Percentiles rank a stretch among this genome's conserved stretches.
These are phyloP conservation scores for Saksenaea vasiformis DNA, from an alignment of 371 early-diverging fungal genomes.

Conservation along the genomic window DNA sequence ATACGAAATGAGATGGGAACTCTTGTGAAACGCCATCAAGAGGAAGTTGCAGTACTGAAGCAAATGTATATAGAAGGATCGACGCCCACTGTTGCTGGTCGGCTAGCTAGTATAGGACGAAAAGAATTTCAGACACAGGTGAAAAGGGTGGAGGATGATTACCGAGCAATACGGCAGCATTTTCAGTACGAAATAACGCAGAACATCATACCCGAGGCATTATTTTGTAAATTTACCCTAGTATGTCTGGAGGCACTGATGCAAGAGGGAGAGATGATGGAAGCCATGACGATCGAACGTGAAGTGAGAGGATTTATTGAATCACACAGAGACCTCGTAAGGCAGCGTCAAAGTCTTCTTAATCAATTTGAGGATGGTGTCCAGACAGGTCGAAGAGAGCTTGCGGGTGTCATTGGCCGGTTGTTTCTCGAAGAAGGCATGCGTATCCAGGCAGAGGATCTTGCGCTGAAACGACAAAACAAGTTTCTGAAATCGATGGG, in stretches of 20 bases:
- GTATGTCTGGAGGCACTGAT: conserved; percentile 68
- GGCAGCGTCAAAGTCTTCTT: conserved; percentile 56
- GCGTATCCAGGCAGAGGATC: conserved; percentile 67
- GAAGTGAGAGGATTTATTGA: conserved; percentile 51
- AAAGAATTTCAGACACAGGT: conserved; percentile 70
- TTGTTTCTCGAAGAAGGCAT: conserved; percentile 74
- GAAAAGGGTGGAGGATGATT: conserved; percentile 57
- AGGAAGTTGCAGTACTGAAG: conserved; percentile 45
- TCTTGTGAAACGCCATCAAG: conserved; percentile 33
- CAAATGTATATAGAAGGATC: conserved; percentile 52
- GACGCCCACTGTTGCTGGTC: conserved; percentile 47
- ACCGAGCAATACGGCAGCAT: conserved; percentile 26
- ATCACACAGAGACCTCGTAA: conserved; percentile 49
- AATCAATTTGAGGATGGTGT: conserved; percentile 70
- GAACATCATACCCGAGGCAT: conserved; percentile 30
- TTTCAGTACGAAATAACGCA: conserved; percentile 25
- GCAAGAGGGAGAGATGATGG: conserved; percentile 73
- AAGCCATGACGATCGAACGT: conserved; percentile 53
- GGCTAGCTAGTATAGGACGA: conserved; percentile 62
- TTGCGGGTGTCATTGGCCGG: conserved; percentile 71
- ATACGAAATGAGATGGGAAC: conserved; percentile 29
- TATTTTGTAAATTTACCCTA: conserved; percentile 33
- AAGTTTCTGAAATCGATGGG: conserved; percentile 61
- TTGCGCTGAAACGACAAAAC: conserved; percentile 70
- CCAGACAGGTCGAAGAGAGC: conserved; percentile 65